phyloP scores from a whole-genome alignment of 345 rosid species.

The Eucalyptus marginata region DNA sequence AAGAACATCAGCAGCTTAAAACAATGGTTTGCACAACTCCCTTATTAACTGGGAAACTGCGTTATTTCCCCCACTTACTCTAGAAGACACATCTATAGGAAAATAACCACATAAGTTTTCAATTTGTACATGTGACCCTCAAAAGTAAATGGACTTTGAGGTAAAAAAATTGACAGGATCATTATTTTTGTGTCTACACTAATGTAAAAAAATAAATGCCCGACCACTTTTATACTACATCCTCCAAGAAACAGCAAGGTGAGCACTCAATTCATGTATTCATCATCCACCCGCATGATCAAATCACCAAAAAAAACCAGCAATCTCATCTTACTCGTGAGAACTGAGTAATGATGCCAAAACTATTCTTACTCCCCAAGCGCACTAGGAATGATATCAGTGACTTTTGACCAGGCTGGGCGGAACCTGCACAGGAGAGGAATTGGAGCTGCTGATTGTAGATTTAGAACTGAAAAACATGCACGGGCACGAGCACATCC shows the following conservation, averaged over 20 bases:
- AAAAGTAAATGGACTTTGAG: neutral
- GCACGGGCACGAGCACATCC: neutral
- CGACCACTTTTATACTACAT: neutral
- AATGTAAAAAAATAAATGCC: neutral
- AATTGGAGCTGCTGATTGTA: neutral
- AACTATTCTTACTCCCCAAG: neutral
- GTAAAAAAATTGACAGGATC: neutral
- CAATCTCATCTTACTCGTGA: neutral
- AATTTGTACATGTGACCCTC: neutral
- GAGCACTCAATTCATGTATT: neutral
- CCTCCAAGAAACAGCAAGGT: neutral
- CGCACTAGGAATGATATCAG: neutral
- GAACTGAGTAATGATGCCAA: neutral
- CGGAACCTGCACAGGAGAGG: neutral
- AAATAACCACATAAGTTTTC: neutral
- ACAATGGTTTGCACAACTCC: neutral
- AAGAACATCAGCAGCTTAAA: neutral
- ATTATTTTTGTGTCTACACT: neutral
- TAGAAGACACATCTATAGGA: neutral
- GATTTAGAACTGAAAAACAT: neutral
- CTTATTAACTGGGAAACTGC: neutral
- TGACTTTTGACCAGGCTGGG: neutral
- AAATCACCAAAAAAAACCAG: neutral
- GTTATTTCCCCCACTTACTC: neutral
- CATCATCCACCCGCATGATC: neutral